These are phyloP conservation scores for Boletus subparvulus DNA, from an alignment of 768 basidiomycete genomes.

Conservation along the genomic window DNA sequence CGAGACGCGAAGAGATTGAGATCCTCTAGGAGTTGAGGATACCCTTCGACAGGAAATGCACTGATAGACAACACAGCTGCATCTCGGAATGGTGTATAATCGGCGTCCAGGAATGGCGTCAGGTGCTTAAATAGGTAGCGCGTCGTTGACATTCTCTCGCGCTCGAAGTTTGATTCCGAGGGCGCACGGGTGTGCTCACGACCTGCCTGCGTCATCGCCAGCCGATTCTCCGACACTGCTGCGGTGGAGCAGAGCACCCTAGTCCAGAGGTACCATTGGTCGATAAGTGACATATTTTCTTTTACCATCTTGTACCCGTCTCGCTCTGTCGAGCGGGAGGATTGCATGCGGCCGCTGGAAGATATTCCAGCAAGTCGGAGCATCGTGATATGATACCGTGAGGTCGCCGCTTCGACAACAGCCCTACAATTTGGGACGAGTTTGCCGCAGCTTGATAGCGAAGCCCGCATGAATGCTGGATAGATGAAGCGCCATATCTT, in stretches of 20 bases:
- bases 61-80: constrained; percentile 88
- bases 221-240: constrained; percentile 59
- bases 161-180: constrained; percentile 73
- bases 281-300: constrained; percentile 59
- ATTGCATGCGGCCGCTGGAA: constrained; percentile 40
- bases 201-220: constrained; percentile 49
- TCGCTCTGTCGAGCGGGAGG: constrained; percentile 46
- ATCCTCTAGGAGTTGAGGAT: constrained; percentile 81
- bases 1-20: constrained; percentile 76
- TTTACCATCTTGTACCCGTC: constrained; percentile 52
- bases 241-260: constrained; percentile 85
- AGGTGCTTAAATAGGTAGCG: constrained; percentile 82
- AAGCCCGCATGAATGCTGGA: constrained; percentile 60
- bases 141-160: constrained; percentile 79
- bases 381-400: constrained; percentile 70
- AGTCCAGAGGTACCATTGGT: constrained; percentile 85
- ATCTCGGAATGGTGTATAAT: constrained; percentile 80
- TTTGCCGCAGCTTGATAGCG: constrained; percentile 47
- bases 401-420: constrained; percentile 62
- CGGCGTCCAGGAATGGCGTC: constrained; percentile 85
- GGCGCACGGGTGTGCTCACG: constrained; percentile 70
- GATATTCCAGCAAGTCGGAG: constrained; percentile 73
- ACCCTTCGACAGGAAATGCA: constrained; percentile 73
- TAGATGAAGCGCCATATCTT: constrained; percentile 75
- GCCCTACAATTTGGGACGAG: constrained; percentile 58